Percentiles rank a stretch among this genome's conserved stretches.
These are phyloP conservation scores for Mycena leptocephala DNA, from an alignment of 768 basidiomycete genomes.

Conservation along the genomic window DNA sequence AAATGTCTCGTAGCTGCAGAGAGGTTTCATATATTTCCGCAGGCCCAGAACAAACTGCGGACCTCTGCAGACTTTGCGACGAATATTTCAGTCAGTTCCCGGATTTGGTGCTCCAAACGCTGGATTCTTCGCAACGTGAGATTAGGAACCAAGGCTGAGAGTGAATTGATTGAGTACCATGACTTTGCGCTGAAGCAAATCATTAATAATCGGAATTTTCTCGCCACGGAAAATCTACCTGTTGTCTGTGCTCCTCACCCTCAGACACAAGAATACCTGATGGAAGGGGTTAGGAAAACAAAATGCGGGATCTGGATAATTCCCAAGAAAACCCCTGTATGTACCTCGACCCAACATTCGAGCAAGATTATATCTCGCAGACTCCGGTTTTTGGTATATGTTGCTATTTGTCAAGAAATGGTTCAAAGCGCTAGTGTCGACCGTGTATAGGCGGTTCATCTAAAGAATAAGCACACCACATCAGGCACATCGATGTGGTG, in stretches of 20 bases:
- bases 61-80: slow-evolving; percentile 56
- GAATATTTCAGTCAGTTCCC: slow-evolving; percentile 60
- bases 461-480: slow-evolving; percentile 14
- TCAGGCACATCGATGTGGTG: not conserved
- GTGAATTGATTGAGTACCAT: slow-evolving; percentile 35
- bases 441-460: slow-evolving; percentile 55
- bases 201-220: not conserved
- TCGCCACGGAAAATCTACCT: slow-evolving; percentile 16
- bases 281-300: not conserved
- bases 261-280: slow-evolving; percentile 55
- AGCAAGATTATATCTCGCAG: slow-evolving; percentile 42
- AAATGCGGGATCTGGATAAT: not conserved
- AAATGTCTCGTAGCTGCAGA: slow-evolving; percentile 53
- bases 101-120: slow-evolving; percentile 64
- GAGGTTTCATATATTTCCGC: not conserved
- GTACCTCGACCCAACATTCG: slow-evolving; percentile 47
- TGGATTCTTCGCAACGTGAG: slow-evolving; percentile 52
- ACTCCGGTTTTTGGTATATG: slow-evolving; percentile 61
- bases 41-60: not conserved
- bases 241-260: slow-evolving; percentile 41
- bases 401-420: slow-evolving; percentile 64
- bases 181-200: slow-evolving; percentile 39
- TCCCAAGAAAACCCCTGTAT: too few relatives aligned
- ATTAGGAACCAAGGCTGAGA: not conserved
- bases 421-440: slow-evolving; percentile 64